Conservation (phyloP, 331 rosid species). For the Erythrophleum ivorense region DNA sequence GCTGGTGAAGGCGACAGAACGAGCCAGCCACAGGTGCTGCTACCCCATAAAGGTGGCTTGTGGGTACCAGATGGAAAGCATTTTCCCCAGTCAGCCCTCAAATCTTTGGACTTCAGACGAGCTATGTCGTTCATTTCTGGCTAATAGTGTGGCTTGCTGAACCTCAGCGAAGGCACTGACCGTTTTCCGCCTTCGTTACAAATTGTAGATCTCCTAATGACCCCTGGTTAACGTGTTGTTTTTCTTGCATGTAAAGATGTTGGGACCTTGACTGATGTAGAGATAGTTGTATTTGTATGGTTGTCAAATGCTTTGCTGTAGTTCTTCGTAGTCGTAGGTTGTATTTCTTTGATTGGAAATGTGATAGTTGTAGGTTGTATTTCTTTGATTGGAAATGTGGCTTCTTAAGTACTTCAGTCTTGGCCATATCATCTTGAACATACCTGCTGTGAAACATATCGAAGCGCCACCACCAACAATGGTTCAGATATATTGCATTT, state of each 20-base stretch:
- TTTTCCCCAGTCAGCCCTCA: constrained; percentile 66
- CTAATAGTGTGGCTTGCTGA: constrained; percentile 31
- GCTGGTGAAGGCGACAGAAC: constrained; percentile 49
- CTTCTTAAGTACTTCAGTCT: background rate
- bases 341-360: constrained; percentile 4
- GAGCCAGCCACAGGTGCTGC: constrained; percentile 59
- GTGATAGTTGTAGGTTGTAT: background rate
- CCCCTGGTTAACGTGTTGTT: constrained; percentile 8
- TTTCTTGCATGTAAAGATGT: constrained; percentile 25
- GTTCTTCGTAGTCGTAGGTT: background rate
- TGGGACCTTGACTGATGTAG: constrained; percentile 19
- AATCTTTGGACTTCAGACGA: constrained; percentile 74
- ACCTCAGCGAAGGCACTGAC: background rate
- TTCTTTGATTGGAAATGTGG: background rate
- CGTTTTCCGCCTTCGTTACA: background rate
- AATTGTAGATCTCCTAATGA: constrained; percentile 9
- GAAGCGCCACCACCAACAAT: too few relatives aligned
- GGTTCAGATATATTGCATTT: too few relatives aligned
- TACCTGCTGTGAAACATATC: too few relatives aligned
- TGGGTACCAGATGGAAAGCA: constrained; percentile 81
- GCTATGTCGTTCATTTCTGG: constrained; percentile 84
- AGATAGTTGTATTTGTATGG: background rate
- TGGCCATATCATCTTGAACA: background rate
- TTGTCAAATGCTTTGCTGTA: constrained; percentile 6
- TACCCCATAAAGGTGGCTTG: constrained; percentile 67